A percentile compares a stretch with the other conserved stretches of the same genome.
Evolutionary conservation across 345 rosid species (phyloP).

Genomic region (Physaria fendleri): DNA sequence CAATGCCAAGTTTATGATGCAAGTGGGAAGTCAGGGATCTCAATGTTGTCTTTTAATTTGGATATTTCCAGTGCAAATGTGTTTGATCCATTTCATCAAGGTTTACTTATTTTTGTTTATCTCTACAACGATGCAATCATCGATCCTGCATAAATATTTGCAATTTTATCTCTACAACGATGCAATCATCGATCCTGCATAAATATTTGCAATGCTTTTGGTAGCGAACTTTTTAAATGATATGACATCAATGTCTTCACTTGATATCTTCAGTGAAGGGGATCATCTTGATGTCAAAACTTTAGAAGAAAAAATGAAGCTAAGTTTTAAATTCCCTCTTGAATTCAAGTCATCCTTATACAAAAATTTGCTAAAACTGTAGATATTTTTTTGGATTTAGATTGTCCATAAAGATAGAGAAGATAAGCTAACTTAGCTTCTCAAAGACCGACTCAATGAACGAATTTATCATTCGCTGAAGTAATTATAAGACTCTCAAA

Average conservation of each 20-base stretch:
- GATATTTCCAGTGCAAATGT: conserved; percentile 6
- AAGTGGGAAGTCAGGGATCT: too few species aligned
- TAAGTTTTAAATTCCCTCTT: conserved; percentile 3
- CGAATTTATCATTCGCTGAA: conserved; percentile 67
- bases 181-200: conserved; percentile 90
- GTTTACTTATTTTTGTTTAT: conserved; percentile 17
- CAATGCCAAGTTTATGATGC: too few species aligned
- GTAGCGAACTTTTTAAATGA: conserved; percentile 94
- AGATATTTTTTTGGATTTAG: conserved; percentile 46
- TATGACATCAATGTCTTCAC: conserved; percentile 99
- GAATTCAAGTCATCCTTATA: not conserved
- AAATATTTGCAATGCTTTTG: conserved; percentile 94
- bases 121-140: conserved; percentile 74
- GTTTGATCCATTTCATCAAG: too few species aligned
- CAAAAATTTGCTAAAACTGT: conserved; percentile 1
- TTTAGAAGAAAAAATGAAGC: conserved; percentile 91
- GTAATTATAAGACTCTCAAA: conserved; percentile 68
- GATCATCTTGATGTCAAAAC: conserved; percentile 78
- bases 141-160: conserved; percentile 92
- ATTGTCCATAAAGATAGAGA: conserved; percentile 94
- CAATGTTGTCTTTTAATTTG: conserved; percentile 61
- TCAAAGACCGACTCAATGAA: conserved; percentile 67
- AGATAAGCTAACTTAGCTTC: conserved; percentile 69
- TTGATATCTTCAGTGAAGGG: conserved; percentile 77
- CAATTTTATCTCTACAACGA: conserved; percentile 64